phyloP scores from a whole-genome alignment of 192 early-diverging fungal species.

The Backusella parvicylindrica region DNA sequence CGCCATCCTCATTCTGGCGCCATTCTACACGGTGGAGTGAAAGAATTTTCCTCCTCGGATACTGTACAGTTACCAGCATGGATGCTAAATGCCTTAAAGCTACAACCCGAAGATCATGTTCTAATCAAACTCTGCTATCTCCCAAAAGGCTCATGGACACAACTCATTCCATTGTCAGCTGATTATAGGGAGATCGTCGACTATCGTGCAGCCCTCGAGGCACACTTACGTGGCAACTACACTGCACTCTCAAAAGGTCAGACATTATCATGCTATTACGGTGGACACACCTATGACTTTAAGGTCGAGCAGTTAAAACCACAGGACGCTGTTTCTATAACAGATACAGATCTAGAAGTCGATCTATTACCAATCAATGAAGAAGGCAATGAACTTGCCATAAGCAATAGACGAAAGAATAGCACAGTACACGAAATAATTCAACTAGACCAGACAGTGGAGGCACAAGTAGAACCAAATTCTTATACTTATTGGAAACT shows the following conservation, averaged over 20 bases:
- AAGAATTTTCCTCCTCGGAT: conserved; percentile 65
- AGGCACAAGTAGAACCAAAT: neutral
- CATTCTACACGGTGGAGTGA: conserved; percentile 61
- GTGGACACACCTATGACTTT: conserved; percentile 46
- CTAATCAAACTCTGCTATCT: conserved; percentile 53
- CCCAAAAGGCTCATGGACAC: conserved; percentile 63
- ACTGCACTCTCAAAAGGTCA: conserved; percentile 69
- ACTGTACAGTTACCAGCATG: conserved; percentile 52
- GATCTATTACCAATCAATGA: conserved; percentile 59
- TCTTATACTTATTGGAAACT: conserved; percentile 17
- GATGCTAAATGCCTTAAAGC: conserved; percentile 44
- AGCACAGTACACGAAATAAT: conserved; percentile 18
- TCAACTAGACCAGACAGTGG: neutral
- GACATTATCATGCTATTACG: conserved; percentile 52
- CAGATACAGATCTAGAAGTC: conserved; percentile 80
- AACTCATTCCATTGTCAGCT: conserved; percentile 51
- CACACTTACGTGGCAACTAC: conserved; percentile 61
- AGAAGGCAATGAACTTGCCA: conserved; percentile 10
- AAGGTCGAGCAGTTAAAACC: conserved; percentile 68
- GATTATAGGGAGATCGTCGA: conserved; percentile 56
- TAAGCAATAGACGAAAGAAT: conserved; percentile 6
- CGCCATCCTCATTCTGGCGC: conserved; percentile 41
- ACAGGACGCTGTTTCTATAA: conserved; percentile 57
- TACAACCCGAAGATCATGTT: conserved; percentile 43
- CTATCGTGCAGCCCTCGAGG: conserved; percentile 62